phyloP scores from a whole-genome alignment of 31 red algal species.

The Porphyra umbilicalis region DNA sequence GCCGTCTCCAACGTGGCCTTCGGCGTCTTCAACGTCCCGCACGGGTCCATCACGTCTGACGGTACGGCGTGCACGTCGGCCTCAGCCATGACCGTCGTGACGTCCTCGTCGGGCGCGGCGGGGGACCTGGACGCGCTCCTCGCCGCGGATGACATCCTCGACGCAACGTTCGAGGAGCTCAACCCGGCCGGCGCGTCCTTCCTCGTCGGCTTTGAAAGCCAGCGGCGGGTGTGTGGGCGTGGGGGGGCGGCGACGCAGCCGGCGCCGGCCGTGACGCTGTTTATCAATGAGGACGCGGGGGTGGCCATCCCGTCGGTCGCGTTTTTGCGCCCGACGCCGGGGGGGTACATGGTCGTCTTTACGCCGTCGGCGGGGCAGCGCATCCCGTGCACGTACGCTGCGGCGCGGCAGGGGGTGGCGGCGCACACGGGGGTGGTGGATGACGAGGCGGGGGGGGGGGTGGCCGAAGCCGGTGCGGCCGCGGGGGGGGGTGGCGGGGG shows the following conservation, averaged over 20 bases:
- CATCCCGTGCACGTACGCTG: not conserved
- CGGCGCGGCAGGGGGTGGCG: not conserved
- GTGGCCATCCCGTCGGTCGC: not conserved
- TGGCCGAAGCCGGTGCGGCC: too few relatives aligned
- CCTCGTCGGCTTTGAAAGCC: conserved; percentile 45
- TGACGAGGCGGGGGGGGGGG: not conserved
- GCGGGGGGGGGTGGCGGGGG: too few relatives aligned
- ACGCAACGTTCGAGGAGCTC: conserved; percentile 15
- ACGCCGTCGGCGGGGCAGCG: not conserved
- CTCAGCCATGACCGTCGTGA: conserved; percentile 23
- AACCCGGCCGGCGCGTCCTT: conserved; percentile 32
- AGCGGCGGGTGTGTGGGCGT: conserved; percentile 27
- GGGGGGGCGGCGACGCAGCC: not conserved
- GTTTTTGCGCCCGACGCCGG: not conserved
- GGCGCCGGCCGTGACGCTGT: not conserved
- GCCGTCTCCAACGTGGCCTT: conserved; percentile 2
- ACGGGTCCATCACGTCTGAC: conserved; percentile 34
- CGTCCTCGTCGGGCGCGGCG: not conserved
- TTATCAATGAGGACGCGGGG: not conserved
- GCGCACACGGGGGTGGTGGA: not conserved
- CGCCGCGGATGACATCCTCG: not conserved
- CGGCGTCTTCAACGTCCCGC: conserved; percentile 36
- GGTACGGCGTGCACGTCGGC: conserved; percentile 28
- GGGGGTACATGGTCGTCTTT: not conserved
- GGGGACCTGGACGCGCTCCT: not conserved